Percentiles rank a stretch among this genome's conserved stretches.
Conservation (phyloP, 1,284 basidiomycete genomes). For the Naganishia liquefaciens region DNA sequence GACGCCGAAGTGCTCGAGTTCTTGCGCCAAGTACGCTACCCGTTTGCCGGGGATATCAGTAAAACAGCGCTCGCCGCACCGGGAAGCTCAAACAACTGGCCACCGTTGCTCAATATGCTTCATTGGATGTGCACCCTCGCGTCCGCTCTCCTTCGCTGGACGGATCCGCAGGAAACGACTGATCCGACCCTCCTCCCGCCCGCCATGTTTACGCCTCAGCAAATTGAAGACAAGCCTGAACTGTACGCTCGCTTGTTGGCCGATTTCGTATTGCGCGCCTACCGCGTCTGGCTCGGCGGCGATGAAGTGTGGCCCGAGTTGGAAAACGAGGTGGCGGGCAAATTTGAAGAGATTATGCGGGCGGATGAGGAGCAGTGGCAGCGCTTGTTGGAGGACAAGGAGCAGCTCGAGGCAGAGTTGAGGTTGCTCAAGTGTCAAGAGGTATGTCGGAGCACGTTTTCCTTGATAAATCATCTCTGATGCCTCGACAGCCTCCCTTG, state of each 20-base stretch:
- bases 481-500: conserved; percentile 8
- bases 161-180: conserved; percentile 40
- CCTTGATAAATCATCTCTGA: background rate
- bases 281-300: conserved; percentile 13
- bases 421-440: conserved; percentile 24
- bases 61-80: conserved; percentile 80
- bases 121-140: conserved; percentile 79
- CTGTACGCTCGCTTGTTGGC: conserved; percentile 17
- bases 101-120: conserved; percentile 72
- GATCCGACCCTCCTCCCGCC: conserved; percentile 22
- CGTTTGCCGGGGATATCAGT: conserved; percentile 69
- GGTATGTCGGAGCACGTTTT: conserved; percentile 1
- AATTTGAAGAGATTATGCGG: conserved; percentile 26
- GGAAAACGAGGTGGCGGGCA: conserved; percentile 3
- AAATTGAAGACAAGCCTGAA: conserved; percentile 29
- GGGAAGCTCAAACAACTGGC: conserved; percentile 82
- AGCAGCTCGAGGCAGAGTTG: conserved; percentile 24
- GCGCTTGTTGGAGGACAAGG: conserved; percentile 21
- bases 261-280: conserved; percentile 23
- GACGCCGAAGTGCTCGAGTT: conserved; percentile 78
- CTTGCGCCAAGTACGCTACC: conserved; percentile 73
- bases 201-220: conserved; percentile 59
- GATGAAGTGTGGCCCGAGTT: conserved; percentile 21
- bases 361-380: conserved; percentile 27
- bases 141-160: conserved; percentile 30